Evolutionary conservation across 1,139 yeast genomes (phyloP), one percentile per base, ranked within the genome.

Genomic region (Magnusiomyces sp.): DNA sequence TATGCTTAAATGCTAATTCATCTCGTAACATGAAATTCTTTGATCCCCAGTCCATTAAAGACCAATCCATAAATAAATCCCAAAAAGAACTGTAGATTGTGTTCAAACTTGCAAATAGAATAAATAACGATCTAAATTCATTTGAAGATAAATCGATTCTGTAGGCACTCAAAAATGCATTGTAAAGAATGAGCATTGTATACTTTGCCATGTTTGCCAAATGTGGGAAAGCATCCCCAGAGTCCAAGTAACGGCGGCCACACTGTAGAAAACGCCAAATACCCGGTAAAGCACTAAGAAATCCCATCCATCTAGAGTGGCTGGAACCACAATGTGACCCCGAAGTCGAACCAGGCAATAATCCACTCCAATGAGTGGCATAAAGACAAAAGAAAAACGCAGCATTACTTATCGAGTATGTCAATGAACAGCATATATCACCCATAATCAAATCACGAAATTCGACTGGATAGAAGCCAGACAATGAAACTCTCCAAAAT

Each of bases 11-110:
- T 46, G 81, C 81, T 45, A 90, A 71, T 59, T 86, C 83, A 58
- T 86, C 82, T 57, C 97, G 74, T 51, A 92, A 71, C 45, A 81
- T 68, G 52, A 70, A 70, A 61, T 84, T 71, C 57, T 75, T 74
- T 5, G 89, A 77, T 9, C 74, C 76, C 62, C 87, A 95, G 63
- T 89, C 96, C 52, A 85, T 71, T 58, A 92, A 71, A 1, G 97
- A 89, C 90, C 95, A 94, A 71, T 92, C 98, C 95, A 92, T 88
- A 37, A 88, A 71, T 10, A 94, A 69, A 67, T 92, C 98, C 98
- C 98, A 92, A 11, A 81, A 58, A 0, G 86, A 67, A 31, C 89
- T 75, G 61, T 77, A 79, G 0, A 83, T 52, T 0, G 97, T 81
- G 63, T 92, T 90, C 42, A 86, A 56, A 1, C 76, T 64, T 0